Base-by-base conservation (phyloP, 1,284 basidiomycete genomes). In the Cystobasidiaceae sp. region DNA sequence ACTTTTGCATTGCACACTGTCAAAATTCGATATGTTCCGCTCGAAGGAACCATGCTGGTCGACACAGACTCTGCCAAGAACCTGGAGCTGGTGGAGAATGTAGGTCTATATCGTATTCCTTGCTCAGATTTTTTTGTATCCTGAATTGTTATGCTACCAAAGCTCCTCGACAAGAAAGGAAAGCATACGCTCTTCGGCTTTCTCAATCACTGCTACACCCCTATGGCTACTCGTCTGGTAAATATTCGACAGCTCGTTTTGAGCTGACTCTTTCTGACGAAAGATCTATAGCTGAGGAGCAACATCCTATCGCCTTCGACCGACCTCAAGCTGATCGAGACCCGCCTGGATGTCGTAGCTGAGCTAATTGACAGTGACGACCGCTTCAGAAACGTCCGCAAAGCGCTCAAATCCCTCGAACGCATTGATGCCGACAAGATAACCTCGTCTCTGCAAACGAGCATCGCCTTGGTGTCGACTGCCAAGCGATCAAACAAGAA, bases 341-440 rank as follows among this genome's bases (percentile, higher is more conserved):
- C 86, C 0, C 83, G 93, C 3, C 81, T 93, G 15, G 90, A 32
- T 27, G 43, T 69, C 49, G 69, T 72, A 19, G 63, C 69, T 88
- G 91, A 93, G 69, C 79, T 92, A 1, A 81, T 90, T 28, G 82
- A 86, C 63, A 82, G 81, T 6, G 89, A 93, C 77, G 87, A 89
- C 60, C 81, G 80, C 28, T 91, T 88, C 73, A 83, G 80, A 39
- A 57, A 51, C 8, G 17, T 54, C 19, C 58, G 65, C 15, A 50
- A 46, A 27, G 57, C 61, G 39, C 48, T 52, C 17, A 32, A 41
- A 8, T 37, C 28, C 11, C 41, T 70, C 23, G 46, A 59, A 23
- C 37, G 88, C 75, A 81, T 89, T 73, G 93, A 97, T 72, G 82
- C 93, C 27, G 93, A 97, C 76, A 92, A 89, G 74, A 80, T 96